Conservation (phyloP, 768 basidiomycete species). For the Mycena galericulata region DNA sequence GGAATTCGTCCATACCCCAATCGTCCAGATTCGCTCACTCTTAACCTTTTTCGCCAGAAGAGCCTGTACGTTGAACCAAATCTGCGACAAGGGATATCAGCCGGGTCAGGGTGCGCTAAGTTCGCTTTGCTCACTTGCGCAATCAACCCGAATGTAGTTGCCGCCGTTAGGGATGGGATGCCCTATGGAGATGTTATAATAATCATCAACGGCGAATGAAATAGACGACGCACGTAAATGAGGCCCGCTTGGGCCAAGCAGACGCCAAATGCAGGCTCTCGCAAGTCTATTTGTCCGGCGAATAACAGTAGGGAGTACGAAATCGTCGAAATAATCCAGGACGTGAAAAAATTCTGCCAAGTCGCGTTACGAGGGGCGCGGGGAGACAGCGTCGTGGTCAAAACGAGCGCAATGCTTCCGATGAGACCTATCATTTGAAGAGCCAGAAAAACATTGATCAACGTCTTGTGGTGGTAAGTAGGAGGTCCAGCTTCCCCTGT, state of each 20-base stretch:
- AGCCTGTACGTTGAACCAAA: constrained; percentile 39
- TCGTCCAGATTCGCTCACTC: constrained; percentile 27
- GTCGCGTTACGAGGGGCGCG: constrained; percentile 40
- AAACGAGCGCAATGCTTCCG: constrained; percentile 37
- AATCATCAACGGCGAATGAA: not conserved
- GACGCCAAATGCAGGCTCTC: constrained; percentile 36
- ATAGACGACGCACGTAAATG: constrained; percentile 40
- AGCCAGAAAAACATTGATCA: constrained; percentile 38
- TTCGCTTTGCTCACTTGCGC: constrained; percentile 26
- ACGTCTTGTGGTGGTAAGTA: not conserved
- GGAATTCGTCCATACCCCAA: constrained; percentile 1
- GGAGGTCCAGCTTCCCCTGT: constrained; percentile 17
- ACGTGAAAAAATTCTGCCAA: constrained; percentile 46
- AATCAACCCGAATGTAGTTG: constrained; percentile 40
- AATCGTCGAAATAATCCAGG: constrained; percentile 45
- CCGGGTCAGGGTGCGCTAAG: not conserved
- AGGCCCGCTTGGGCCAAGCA: constrained; percentile 42
- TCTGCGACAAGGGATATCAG: constrained; percentile 23
- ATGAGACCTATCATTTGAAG: constrained; percentile 42
- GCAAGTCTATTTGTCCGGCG: constrained; percentile 31
- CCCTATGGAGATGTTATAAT: constrained; percentile 22
- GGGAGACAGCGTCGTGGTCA: constrained; percentile 37
- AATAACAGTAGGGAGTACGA: constrained; percentile 45
- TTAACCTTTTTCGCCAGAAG: constrained; percentile 23
- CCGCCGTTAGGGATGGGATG: constrained; percentile 34